Evolutionary conservation across 2,329 filamentous ascomycete genomes (phyloP), one percentile per base, ranked within the genome.

Genomic region (Ophiognomonia clavigignenti-juglandacearum): DNA sequence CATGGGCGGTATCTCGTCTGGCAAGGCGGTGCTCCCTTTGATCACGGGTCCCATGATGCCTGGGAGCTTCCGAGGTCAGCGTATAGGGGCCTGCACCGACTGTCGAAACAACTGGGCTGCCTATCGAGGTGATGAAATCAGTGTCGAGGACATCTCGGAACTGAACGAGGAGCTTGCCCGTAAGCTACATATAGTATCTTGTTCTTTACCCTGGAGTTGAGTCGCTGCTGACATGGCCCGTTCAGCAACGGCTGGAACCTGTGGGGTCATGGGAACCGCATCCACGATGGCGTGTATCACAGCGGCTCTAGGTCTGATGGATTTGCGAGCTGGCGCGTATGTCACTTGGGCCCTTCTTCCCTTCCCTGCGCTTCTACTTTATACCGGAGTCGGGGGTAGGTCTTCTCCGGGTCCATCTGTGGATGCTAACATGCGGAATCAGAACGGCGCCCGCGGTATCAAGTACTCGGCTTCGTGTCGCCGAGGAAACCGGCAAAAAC

Each of bases 201-300:
- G n/a, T n/a, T n/a, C n/a, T n/a, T n/a, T n/a, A n/a, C n/a, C n/a
- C n/a, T n/a, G n/a, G n/a, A n/a, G n/a, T n/a, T n/a, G n/a, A n/a
- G n/a, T n/a, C n/a, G n/a, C n/a, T n/a, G n/a, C n/a, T n/a, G n/a
- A n/a, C n/a, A n/a, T n/a, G n/a, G n/a, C n/a, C n/a, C n/a, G n/a
- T n/a, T n/a, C n/a, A 0, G 85, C 85, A 0, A 88, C 84, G 10
- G 80, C 82, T 2, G 89, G 89, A 24, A 90, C 88, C 1, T 95
- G 89, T 54, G 88, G 88, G 39, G 89, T 91, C 16, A 95, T 95
- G 89, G 93, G 88, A 54, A 95, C 89, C 0, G 89, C 89, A 6
- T 92, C 89, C 59, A 95, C 88, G 2, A 92, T 95, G 87, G 86
- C 88, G 1, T 91, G 86, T 6, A 79, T 88, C 14, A 85, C 91